Percentiles rank a stretch among this genome's conserved stretches.
Conservation (phyloP, 2,329 filamentous ascomycete genomes). For the Botrytis byssoidea region DNA sequence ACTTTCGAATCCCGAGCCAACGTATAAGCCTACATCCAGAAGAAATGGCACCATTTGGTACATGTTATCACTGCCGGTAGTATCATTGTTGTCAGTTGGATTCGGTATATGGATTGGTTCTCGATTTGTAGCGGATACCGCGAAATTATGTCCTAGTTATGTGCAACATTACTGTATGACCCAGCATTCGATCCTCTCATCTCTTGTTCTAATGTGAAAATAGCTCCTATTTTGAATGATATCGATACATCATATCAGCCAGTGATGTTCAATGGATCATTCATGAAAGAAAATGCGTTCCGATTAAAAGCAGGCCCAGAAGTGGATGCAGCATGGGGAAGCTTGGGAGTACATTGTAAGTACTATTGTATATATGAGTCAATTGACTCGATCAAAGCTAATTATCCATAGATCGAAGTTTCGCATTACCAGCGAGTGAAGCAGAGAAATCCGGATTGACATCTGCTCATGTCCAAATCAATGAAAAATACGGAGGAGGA, state of each 20-base stretch:
- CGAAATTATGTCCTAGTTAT: slow-evolving; percentile 22
- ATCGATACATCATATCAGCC: slow-evolving; percentile 44
- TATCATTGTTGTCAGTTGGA: slow-evolving; percentile 19
- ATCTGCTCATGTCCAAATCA: slow-evolving; percentile 51
- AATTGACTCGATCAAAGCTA: background rate
- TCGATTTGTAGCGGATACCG: slow-evolving; percentile 16
- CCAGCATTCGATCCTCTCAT: background rate
- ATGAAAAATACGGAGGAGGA: slow-evolving; percentile 51
- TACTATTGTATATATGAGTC: background rate
- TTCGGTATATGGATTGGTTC: slow-evolving; percentile 23
- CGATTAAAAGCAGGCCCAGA: slow-evolving; percentile 47
- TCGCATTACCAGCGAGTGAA: slow-evolving; percentile 44
- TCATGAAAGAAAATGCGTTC: slow-evolving; percentile 52
- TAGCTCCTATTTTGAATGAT: slow-evolving; percentile 42
- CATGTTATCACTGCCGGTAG: slow-evolving; percentile 14
- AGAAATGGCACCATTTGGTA: slow-evolving; percentile 4
- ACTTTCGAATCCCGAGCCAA: slow-evolving; percentile 1
- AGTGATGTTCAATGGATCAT: slow-evolving; percentile 51
- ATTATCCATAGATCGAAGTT: slow-evolving; percentile 33
- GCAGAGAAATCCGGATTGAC: slow-evolving; percentile 46
- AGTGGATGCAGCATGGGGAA: slow-evolving; percentile 53
- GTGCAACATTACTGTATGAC: slow-evolving; percentile 25
- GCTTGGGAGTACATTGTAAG: slow-evolving; percentile 50
- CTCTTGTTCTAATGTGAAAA: slow-evolving; percentile 15
- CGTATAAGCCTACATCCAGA: slow-evolving; percentile 1